phyloP scores from a whole-genome alignment of 2,329 filamentous ascomycete species.

The Fusarium nurragi region DNA sequence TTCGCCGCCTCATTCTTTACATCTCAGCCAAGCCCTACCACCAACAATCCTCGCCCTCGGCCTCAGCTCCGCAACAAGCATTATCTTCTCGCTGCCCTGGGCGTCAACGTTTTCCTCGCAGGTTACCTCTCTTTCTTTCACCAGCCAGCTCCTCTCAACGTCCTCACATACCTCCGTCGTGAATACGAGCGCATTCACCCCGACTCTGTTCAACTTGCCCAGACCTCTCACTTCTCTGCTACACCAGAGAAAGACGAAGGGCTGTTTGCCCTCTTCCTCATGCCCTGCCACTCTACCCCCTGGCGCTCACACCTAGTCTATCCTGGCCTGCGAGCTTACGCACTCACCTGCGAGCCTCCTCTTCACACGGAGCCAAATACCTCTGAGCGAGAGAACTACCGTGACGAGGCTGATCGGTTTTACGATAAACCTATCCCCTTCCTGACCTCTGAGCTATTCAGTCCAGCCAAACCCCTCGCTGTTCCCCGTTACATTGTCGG shows the following conservation, averaged over 20 bases:
- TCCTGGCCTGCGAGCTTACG: constrained; percentile 79
- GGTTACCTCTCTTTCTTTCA: constrained; percentile 80
- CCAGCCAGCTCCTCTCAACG: constrained; percentile 79
- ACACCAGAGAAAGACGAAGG: constrained; percentile 49
- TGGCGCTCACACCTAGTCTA: constrained; percentile 91
- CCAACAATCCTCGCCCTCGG: constrained; percentile 42
- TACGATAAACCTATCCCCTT: constrained; percentile 73
- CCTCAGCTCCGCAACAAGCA: constrained; percentile 60
- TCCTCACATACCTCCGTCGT: constrained; percentile 78
- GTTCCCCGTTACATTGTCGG: constrained; percentile 68
- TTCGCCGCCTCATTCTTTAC: constrained; percentile 73
- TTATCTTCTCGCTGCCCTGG: constrained; percentile 67
- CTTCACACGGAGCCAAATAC: constrained; percentile 70
- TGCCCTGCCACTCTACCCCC: constrained; percentile 95
- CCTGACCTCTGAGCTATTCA: constrained; percentile 63
- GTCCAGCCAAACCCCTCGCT: constrained; percentile 20
- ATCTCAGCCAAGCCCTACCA: constrained; percentile 41
- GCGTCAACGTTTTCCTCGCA: constrained; percentile 75
- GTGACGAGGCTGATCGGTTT: constrained; percentile 92
- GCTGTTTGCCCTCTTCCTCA: constrained; percentile 81
- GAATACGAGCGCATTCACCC: constrained; percentile 72
- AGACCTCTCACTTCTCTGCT: constrained; percentile 40
- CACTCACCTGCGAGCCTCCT: constrained; percentile 90
- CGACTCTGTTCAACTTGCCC: constrained; percentile 34
- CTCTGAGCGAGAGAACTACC: constrained; percentile 72